Evolutionary conservation across 305 asterid species (phyloP), one percentile per base, ranked within the genome.

Genomic region (Ajuga reptans): DNA sequence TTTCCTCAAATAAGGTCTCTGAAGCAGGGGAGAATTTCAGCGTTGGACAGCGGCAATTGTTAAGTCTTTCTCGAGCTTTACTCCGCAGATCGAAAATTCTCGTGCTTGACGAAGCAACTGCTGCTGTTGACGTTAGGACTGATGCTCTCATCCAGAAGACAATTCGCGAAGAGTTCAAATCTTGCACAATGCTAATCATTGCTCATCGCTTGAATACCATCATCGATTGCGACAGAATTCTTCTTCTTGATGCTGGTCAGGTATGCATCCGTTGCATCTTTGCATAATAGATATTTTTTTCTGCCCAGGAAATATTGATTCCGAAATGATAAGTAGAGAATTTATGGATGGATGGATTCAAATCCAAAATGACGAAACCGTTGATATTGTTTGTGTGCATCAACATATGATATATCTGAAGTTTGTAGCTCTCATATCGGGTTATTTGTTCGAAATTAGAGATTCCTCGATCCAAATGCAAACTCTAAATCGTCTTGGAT

Each of bases 1-100:
- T 31, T 31, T 31, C 3, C 36, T 3, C 6, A 21, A 21, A 3
- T 31, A 69, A 91, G 97, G 96, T 91, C 56, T 83, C 88, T 39
- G 97, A 89, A 82, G 90, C 93, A 49, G 97, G 97, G 24, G 96
- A 89, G 64, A 91, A 91, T 77, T 91, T 91, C 80, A 91, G 97
- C 55, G 97, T 91, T 50, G 97, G 97, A 50, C 97, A 91, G 85
- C 74, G 97, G 60, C 97, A 91, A 68, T 79, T 91, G 59, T 72
- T 91, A 68, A 83, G 91, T 77, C 97, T 91, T 69, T 89, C 96
- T 66, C 85, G 97, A 73, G 92, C 96, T 73, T 71, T 91, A 68
- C 89, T 91, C 21, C 89, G 95, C 37, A 75, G 96, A 81, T 87
- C 97, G n/a, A 91, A 91, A 75, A 89, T 91, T 76, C 95, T 91